These are phyloP conservation scores for Rhodomyrtus tomentosa DNA, from an alignment of 345 rosid genomes.

Conservation along the genomic window DNA sequence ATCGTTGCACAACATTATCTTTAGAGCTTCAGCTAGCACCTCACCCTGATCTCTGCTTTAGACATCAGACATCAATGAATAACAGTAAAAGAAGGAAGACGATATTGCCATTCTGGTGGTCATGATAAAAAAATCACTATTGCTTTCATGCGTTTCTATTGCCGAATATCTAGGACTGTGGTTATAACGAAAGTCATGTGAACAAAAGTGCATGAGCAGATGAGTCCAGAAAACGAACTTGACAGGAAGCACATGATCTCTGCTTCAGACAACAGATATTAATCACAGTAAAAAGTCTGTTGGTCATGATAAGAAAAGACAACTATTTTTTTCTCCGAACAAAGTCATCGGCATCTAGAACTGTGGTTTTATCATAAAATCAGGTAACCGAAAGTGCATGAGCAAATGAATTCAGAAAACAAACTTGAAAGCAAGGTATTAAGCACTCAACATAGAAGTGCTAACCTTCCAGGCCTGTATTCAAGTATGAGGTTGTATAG, in stretches of 20 bases:
- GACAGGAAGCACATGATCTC: constrained; percentile 30
- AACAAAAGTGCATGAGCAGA: background rate
- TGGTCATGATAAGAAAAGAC: background rate
- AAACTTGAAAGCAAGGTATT: background rate
- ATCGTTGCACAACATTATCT: constrained; percentile 89
- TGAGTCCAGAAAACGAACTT: background rate
- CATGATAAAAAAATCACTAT: background rate
- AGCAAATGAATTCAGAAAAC: background rate
- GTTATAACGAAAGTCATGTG: background rate
- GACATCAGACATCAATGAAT: background rate
- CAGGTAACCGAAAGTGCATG: background rate
- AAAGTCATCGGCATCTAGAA: background rate
- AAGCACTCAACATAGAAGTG: background rate
- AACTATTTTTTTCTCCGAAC: background rate
- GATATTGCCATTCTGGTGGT: background rate
- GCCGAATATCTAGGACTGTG: background rate
- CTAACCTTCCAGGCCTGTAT: constrained; percentile 94
- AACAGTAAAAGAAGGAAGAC: background rate
- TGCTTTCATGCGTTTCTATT: background rate
- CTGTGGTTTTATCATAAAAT: background rate
- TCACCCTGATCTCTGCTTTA: constrained; percentile 72
- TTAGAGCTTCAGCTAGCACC: constrained; percentile 79
- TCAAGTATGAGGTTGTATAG: constrained; percentile 82
- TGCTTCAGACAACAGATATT: constrained; percentile 12
- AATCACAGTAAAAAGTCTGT: background rate